Percentiles rank a stretch among this genome's conserved stretches.
phyloP scores from a whole-genome alignment of 495 filamentous ascomycete species.

The Talaromyces liani region DNA sequence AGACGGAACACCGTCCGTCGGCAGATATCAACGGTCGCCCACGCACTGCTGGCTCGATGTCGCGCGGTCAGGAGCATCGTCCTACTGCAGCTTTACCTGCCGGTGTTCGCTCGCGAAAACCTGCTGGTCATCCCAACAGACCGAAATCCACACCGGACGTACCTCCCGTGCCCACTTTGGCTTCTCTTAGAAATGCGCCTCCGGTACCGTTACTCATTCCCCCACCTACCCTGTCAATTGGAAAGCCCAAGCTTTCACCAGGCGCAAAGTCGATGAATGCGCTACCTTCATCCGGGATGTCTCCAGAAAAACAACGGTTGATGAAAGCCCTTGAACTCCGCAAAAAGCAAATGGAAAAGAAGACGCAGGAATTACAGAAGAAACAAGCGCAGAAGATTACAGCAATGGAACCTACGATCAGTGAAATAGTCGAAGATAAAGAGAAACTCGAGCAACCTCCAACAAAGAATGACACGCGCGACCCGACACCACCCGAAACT shows the following conservation, averaged over 20 bases:
- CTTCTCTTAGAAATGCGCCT: conserved; percentile 26
- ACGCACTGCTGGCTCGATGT: conserved; percentile 46
- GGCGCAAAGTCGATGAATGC: conserved; percentile 43
- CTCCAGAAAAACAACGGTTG: conserved; percentile 81
- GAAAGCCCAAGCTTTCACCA: conserved; percentile 43
- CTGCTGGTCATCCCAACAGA: conserved; percentile 21
- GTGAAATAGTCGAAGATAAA: conserved; percentile 21
- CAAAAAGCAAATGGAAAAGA: conserved; percentile 61
- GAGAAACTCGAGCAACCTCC: conserved; percentile 21
- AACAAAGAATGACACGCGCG: conserved; percentile 9
- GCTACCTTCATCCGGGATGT: conserved; percentile 54
- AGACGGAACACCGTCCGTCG: conserved; percentile 75
- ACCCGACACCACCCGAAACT: conserved; percentile 2
- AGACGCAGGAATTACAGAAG: conserved; percentile 21
- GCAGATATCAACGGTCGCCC: conserved; percentile 60
- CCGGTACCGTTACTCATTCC: conserved; percentile 39
- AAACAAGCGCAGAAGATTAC: conserved; percentile 21
- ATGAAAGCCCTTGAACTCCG: conserved; percentile 91
- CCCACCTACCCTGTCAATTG: conserved; percentile 38
- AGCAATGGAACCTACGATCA: conserved; percentile 5
- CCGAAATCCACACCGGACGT: conserved; percentile 38
- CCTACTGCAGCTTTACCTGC: conserved; percentile 65
- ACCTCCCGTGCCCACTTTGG: conserved; percentile 23
- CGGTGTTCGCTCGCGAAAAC: conserved; percentile 38
- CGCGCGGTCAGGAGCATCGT: conserved; percentile 44